Evolutionary conservation across 139 green algal genomes (phyloP), one percentile per base, ranked within the genome.

Genomic region (Pleodorina starrii): DNA sequence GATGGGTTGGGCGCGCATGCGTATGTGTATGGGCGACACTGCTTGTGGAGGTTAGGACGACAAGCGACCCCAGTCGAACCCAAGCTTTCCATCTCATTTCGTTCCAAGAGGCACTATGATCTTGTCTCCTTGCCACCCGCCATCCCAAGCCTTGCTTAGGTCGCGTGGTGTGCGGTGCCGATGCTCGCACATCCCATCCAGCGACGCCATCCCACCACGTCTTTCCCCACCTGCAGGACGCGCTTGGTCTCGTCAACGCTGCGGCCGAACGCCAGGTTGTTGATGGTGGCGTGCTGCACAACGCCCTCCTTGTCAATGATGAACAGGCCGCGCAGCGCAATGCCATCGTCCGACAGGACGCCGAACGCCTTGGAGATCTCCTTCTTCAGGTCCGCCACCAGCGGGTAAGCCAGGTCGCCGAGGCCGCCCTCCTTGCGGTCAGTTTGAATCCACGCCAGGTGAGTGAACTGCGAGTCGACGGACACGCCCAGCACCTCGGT

Each of bases 391-490:
- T 99, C 98, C 66, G 98, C 95, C 25, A 99, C 98, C 86, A 99
- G 94, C 19, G 98, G 98, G 95, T 99, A 99, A 36, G 91, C 90
- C 44, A 99, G 92, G 93, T 99, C 98, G 78, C 98, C 98, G 32
- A 99, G 84, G 51, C 98, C 98, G 71, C 93, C 93, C 91, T 97
- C 94, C 86, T 97, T 98, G 84, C 96, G 95, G 84, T 97, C 84
- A 78, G 97, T 99, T 93, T 99, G 98, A 69, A 98, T 96, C 98
- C 98, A 99, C 9, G 98, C 98, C 86, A 99, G 92, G 93, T 99
- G 98, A 19, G 96, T 97, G 96, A 99, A 99, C 92, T 99, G 96
- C 48, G 95, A 98, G 93, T 99, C 97, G 36, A 99, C 96, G 17
- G 93, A 97, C 51, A 98, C 94, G 14, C 97, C 97, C 85, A 99